Evolutionary conservation across 225 moss, liverwort and hornwort genomes (phyloP).

Genomic region (Marchantia polymorpha): DNA sequence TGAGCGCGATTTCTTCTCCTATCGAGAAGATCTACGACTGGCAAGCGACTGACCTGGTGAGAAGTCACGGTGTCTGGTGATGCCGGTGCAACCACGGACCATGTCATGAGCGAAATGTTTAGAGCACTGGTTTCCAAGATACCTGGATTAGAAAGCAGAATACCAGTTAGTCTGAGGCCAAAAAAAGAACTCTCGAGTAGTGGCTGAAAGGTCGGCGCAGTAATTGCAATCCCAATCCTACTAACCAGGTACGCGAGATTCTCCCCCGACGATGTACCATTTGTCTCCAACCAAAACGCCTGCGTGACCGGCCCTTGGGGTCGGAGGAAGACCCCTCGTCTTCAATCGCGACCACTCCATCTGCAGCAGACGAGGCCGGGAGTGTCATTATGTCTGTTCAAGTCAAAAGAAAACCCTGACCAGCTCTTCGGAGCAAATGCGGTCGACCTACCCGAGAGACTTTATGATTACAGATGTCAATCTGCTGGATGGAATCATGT

Average conservation of each 20-base stretch:
- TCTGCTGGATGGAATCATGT: too few species aligned
- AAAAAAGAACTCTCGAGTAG: background rate
- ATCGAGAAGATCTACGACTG: too few species aligned
- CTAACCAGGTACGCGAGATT: conserved; percentile 64
- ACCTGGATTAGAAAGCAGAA: conserved; percentile 37
- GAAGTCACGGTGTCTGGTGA: conserved; percentile 51
- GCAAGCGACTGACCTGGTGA: conserved; percentile 54
- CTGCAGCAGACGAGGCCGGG: conserved; percentile 41
- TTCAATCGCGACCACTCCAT: conserved; percentile 97
- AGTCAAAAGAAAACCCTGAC: too few species aligned
- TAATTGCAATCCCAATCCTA: background rate
- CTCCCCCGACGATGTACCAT: conserved; percentile 95
- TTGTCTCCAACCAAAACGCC: conserved; percentile 74
- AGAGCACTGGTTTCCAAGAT: conserved; percentile 58
- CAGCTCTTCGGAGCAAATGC: too few species aligned
- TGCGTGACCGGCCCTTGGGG: conserved; percentile 84
- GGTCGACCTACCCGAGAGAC: too few species aligned
- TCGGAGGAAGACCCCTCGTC: conserved; percentile 66
- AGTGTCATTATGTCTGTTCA: too few species aligned
- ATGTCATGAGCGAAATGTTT: conserved; percentile 66
- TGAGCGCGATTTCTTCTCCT: too few species aligned
- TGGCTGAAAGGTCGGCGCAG: too few species aligned
- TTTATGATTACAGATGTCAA: too few species aligned
- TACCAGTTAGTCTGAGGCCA: background rate
- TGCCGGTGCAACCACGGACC: conserved; percentile 61